Evolutionary conservation across 2,329 filamentous ascomycete species (phyloP).

Genomic region (Diplodia intermedia): DNA sequence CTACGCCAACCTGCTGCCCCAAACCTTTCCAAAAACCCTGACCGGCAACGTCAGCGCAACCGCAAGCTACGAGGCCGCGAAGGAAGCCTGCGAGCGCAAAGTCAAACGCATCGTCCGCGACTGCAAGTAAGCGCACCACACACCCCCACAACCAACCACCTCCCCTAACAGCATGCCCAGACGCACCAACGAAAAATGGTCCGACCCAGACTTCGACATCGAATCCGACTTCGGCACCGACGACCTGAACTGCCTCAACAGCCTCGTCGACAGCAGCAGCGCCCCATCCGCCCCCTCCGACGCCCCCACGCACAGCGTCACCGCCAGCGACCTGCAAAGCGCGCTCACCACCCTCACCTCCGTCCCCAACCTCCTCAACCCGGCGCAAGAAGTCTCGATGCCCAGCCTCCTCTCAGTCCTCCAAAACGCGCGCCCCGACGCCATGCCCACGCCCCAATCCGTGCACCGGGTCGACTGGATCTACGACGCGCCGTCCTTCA

Average conservation of each 20-base stretch:
- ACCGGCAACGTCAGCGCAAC: constrained; percentile 68
- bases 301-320: neutral
- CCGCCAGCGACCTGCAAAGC: neutral
- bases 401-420: neutral
- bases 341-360: constrained; percentile 7
- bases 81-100: constrained; percentile 68
- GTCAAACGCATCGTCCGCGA: constrained; percentile 65
- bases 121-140: constrained; percentile 58
- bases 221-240: constrained; percentile 70
- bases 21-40: constrained; percentile 60
- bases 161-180: neutral
- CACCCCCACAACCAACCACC: neutral
- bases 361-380: neutral
- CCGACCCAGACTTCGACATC: constrained; percentile 86
- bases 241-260: constrained; percentile 36
- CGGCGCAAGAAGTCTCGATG: neutral
- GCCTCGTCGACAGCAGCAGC: neutral
- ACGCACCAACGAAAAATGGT: constrained; percentile 85
- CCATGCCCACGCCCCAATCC: neutral
- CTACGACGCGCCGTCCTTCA: constrained; percentile 79
- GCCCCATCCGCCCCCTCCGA: too few relatives aligned
- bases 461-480: constrained; percentile 57
- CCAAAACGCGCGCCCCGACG: neutral
- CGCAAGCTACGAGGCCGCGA: constrained; percentile 76
- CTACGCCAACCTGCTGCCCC: constrained; percentile 67